phyloP scores from a whole-genome alignment of 495 filamentous ascomycete genomes.

The Bryoglossum gracile region DNA sequence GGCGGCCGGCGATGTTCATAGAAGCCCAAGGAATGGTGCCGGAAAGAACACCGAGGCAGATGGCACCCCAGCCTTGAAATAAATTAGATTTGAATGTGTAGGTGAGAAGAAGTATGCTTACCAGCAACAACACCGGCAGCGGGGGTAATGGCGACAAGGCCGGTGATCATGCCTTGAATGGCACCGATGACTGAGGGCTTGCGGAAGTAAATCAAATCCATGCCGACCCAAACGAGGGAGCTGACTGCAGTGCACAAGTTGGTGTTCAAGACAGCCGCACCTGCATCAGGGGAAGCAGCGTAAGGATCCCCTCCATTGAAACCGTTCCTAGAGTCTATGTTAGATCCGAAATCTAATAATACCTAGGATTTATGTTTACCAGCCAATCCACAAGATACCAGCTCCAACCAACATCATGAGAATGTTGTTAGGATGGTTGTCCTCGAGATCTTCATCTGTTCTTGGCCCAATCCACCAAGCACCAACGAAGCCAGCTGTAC shows the following conservation, averaged over 20 bases:
- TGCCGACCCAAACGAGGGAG: conserved; percentile 40
- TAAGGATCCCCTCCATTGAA: conserved; percentile 55
- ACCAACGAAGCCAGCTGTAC: conserved; percentile 48
- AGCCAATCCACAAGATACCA: conserved; percentile 52
- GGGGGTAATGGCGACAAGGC: conserved; percentile 49
- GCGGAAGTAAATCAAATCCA: conserved; percentile 41
- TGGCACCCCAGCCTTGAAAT: conserved; percentile 43
- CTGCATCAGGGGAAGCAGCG: conserved; percentile 45
- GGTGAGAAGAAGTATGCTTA: background rate
- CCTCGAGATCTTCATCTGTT: conserved; percentile 41
- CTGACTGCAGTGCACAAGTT: conserved; percentile 48
- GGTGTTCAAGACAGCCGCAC: conserved; percentile 51
- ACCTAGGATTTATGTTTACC: too few relatives aligned
- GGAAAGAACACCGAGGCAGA: conserved; percentile 41
- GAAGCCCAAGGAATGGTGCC: conserved; percentile 46
- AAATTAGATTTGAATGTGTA: background rate
- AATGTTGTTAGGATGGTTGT: conserved; percentile 46
- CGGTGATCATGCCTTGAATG: conserved; percentile 48
- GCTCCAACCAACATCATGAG: conserved; percentile 43
- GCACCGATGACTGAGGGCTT: conserved; percentile 47
- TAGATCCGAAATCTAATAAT: too few relatives aligned
- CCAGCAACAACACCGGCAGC: conserved; percentile 45
- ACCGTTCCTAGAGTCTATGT: too few relatives aligned
- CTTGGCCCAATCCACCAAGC: conserved; percentile 49
- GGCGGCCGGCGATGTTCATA: conserved; percentile 46